Conservation (phyloP, 225 moss, liverwort and hornwort species). For the Ulota crispa region DNA sequence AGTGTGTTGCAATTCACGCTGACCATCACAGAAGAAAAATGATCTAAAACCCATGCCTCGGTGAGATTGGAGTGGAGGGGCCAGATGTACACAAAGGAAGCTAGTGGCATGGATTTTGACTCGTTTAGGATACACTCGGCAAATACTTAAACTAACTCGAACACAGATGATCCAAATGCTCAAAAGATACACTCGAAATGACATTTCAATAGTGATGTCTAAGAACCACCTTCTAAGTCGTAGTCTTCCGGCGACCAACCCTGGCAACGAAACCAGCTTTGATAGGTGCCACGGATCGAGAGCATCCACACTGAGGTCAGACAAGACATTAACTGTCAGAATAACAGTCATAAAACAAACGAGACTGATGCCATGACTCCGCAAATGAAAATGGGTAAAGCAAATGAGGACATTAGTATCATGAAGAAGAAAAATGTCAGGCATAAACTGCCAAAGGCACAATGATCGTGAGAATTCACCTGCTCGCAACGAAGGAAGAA, state of each 20-base stretch:
- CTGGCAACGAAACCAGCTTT: slow-evolving; percentile 99
- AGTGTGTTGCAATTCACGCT: slow-evolving; percentile 7
- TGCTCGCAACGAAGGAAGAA: slow-evolving; percentile 97
- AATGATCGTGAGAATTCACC: slow-evolving; percentile 29
- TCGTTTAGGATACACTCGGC: slow-evolving; percentile 47
- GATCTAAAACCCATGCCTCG: slow-evolving; percentile 18
- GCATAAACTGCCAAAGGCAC: not conserved
- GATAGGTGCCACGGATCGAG: slow-evolving; percentile 93
- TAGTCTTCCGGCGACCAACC: slow-evolving; percentile 88
- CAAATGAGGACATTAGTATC: not conserved
- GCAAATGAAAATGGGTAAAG: not conserved
- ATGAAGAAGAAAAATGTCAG: not conserved
- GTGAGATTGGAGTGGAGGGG: slow-evolving; percentile 5
- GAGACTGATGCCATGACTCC: not conserved
- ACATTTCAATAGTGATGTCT: not conserved
- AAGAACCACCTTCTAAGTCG: slow-evolving; percentile 52
- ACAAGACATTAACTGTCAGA: slow-evolving; percentile 21
- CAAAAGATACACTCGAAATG: slow-evolving; percentile 28
- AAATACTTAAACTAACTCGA: slow-evolving; percentile 25
- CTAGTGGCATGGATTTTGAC: slow-evolving; percentile 18
- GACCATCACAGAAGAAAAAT: slow-evolving; percentile 7
- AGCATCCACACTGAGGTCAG: slow-evolving; percentile 79
- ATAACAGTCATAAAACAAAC: not conserved
- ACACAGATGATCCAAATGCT: slow-evolving; percentile 29
- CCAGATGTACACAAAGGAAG: slow-evolving; percentile 28